A percentile compares a stretch with the other conserved stretches of the same genome.
These are phyloP conservation scores for Psophocarpus tetragonolobus DNA, from an alignment of 306 rosid genomes.

Conservation along the genomic window DNA sequence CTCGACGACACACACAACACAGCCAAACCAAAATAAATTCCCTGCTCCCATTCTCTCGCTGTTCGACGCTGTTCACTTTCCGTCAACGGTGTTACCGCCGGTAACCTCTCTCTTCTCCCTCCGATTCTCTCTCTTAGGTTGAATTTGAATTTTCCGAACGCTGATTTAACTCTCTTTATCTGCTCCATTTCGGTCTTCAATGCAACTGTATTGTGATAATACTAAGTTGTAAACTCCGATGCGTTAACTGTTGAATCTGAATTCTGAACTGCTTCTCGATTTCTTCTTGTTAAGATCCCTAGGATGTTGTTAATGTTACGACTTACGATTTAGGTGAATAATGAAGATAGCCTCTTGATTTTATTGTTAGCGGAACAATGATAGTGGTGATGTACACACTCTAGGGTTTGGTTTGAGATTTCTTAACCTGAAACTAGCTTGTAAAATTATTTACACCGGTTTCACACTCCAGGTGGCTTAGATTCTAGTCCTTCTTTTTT, in stretches of 20 bases:
- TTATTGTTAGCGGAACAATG: not conserved
- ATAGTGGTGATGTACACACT: not conserved
- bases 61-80: not conserved
- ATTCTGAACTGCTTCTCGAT: not conserved
- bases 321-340: not conserved
- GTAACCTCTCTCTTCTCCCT: constrained; percentile 6
- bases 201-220: not conserved
- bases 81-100: constrained; percentile 15
- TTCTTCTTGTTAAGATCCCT: not conserved
- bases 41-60: constrained; percentile 17
- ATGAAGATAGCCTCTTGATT: not conserved
- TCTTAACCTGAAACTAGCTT: not conserved
- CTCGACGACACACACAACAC: not conserved
- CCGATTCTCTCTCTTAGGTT: not conserved
- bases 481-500: not conserved
- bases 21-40: not conserved
- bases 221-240: not conserved
- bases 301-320: not conserved
- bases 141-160: not conserved
- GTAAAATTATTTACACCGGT: not conserved
- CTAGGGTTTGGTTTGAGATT: not conserved
- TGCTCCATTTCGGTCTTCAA: not conserved
- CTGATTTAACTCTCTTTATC: not conserved
- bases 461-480: not conserved
- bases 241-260: not conserved